Base-by-base conservation (phyloP, 257 asterid species). In the Penstemon eatonii region DNA sequence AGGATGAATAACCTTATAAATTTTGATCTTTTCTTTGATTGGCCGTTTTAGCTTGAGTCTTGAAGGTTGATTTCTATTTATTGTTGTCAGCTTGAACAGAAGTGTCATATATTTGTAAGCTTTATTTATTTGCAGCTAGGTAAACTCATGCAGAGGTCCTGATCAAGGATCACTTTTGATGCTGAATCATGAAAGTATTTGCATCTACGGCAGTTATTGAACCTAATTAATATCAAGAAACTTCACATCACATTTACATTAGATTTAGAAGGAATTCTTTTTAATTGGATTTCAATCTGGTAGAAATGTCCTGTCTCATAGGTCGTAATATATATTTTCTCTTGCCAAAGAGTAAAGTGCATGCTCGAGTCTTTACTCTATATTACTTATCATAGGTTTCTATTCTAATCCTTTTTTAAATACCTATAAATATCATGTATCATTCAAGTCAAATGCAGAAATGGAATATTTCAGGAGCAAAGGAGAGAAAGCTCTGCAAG, bases 401-500 rank as follows among this genome's bases (percentile, higher is more conserved):
- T 45, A 38, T 47, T 53, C 10, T 63, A 25, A 42, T 53, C 38
- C 43, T 56, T 66, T 61, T 25, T 1, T 65, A 58, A 41, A 51
- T 63, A 66, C 61, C 49, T 67, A 8, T 63, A 66, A 78, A 64
- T 67, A 51, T 67, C 78, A 57, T 60, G 60, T 82, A 71, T 63
- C 51, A 33, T 69, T 81, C 71, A 76, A 93, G 99, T 82, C 99
- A 93, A 86, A 87, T 89, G 99, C 81, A 88, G 85, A 93, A 78
- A 71, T 93, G 99, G 99, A 90, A 93, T 73, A 90, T 96, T 66
- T 90, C 97, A 73, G 80, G 95, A 59, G 82, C 87, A 63, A 93
- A 93, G 83, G 96, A 86, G 78, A 81, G 74, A 73, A 95, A 86
- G 74, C 83, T 93, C 65, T 84, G 87, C 92, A 83, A 81, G 79